phyloP scores from a whole-genome alignment of 2,329 filamentous ascomycete species.

The Penicillium brasilianum region DNA sequence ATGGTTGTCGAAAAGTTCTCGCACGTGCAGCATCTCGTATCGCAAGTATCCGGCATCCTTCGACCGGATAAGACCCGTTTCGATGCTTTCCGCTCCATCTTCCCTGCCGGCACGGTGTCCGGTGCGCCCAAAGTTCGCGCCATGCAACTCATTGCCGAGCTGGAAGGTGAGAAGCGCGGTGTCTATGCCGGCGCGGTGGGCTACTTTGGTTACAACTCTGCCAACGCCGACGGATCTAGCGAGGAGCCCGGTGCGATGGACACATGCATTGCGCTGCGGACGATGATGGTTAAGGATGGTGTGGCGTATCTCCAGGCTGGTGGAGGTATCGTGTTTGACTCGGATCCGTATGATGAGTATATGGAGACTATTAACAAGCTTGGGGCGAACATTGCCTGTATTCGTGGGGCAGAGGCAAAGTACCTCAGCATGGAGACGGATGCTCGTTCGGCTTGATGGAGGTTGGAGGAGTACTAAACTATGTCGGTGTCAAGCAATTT shows the following conservation, averaged over 20 bases:
- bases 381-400: constrained; percentile 85
- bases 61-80: constrained; percentile 84
- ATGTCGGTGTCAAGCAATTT: neutral
- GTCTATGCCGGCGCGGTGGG: constrained; percentile 96
- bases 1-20: constrained; percentile 96
- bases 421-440: constrained; percentile 55
- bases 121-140: constrained; percentile 94
- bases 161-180: constrained; percentile 91
- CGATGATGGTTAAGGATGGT: constrained; percentile 92
- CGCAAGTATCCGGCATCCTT: constrained; percentile 90
- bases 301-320: constrained; percentile 86
- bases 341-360: constrained; percentile 88
- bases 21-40: constrained; percentile 96
- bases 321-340: constrained; percentile 93
- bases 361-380: constrained; percentile 98
- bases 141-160: constrained; percentile 95
- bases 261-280: constrained; percentile 79
- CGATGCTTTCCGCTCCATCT: constrained; percentile 94
- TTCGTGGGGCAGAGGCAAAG: constrained; percentile 78
- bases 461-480: neutral
- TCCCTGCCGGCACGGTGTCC: constrained; percentile 93
- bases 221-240: constrained; percentile 65
- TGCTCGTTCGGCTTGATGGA: constrained; percentile 6
- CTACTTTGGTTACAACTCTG: constrained; percentile 87
- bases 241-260: constrained; percentile 87